A percentile compares a stretch with the other conserved stretches of the same genome.
These are phyloP conservation scores for Drechslerella coelobrocha DNA, from an alignment of 2,329 filamentous ascomycete species.

Conservation along the genomic window DNA sequence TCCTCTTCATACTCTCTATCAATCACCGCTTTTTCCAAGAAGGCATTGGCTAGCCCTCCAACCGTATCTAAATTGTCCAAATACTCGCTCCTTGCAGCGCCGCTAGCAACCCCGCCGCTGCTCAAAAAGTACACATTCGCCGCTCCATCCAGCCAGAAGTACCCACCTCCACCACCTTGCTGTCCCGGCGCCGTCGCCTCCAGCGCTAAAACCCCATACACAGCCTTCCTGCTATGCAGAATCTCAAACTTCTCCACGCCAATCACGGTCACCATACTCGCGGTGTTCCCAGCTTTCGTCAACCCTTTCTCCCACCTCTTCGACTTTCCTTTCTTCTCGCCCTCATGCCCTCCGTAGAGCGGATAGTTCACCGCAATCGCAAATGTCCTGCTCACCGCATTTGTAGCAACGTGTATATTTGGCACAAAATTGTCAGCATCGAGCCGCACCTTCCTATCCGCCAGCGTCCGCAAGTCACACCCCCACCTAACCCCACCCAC, in stretches of 20 bases:
- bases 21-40: conserved; percentile 43
- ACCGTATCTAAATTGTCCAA: conserved; percentile 34
- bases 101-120: conserved; percentile 34
- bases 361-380: conserved; percentile 44
- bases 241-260: conserved; percentile 24
- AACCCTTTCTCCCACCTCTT: conserved; percentile 11
- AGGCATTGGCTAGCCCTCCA: conserved; percentile 38
- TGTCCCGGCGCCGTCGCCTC: conserved; percentile 21
- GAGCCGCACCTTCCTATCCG: not conserved
- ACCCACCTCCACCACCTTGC: conserved; percentile 25
- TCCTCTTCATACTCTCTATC: conserved; percentile 20
- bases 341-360: conserved; percentile 3
- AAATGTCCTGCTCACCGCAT: conserved; percentile 24
- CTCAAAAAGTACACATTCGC: conserved; percentile 45
- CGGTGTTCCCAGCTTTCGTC: conserved; percentile 40
- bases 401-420: conserved; percentile 34
- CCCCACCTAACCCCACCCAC: conserved; percentile 74
- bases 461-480: conserved; percentile 27
- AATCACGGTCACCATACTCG: conserved; percentile 39
- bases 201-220: conserved; percentile 33
- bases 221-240: conserved; percentile 23
- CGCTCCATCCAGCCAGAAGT: conserved; percentile 42
- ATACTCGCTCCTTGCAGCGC: conserved; percentile 19
- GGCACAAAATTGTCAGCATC: conserved; percentile 34
- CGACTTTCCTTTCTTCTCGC: conserved; percentile 26